Base-by-base conservation (phyloP, 2,329 filamentous ascomycete species). In the Diplodia corticola region DNA sequence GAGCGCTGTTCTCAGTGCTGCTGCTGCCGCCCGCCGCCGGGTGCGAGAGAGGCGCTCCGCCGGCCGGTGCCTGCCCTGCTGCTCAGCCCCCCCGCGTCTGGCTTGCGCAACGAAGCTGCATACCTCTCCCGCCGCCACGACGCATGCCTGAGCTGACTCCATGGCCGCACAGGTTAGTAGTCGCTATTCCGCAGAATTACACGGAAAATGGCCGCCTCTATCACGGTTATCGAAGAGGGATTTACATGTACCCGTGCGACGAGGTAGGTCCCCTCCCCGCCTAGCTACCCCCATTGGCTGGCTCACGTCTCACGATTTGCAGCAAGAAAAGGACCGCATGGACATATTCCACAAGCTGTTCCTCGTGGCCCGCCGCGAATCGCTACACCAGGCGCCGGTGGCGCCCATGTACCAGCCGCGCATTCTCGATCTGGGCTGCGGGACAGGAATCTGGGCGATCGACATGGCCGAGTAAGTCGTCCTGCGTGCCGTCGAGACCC, bases 361-460 rank as follows among this genome's bases (percentile, higher is more conserved):
- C 73, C 81, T 84, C 17, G 85, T 90, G 22, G 87, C 87, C 59
- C 87, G 89, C 69, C 77, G 81, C 50, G 81, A 84, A 44, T 76
- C 82, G 71, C 72, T 84, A 71, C 76, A 80, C 70, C 73, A 77
- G 74, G 78, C 82, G 68, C 80, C 81, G 44, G 74, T 82, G 59
- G 72, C 77, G 68, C 69, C 78, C 67, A 54, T 13, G 26, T 73
- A 72, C 4, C 77, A 78, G 65, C 79, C 80, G 66, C 82, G 84
- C 68, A 84, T 88, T 68, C 80, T 88, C 65, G 87, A 88, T 71
- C 73, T 97, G 64, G 94, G 93, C 49, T 93, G 90, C 69, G 94
- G 93, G 22, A 96, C 92, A 0, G 93, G 92, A 46, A 94, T 96
- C 68, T 98, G 94, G 94, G 87, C 90, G 48, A 91, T 96, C 71